A percentile compares a stretch with the other conserved stretches of the same genome.
Evolutionary conservation across 768 basidiomycete genomes (phyloP).

Genomic region (Suillus americanus): DNA sequence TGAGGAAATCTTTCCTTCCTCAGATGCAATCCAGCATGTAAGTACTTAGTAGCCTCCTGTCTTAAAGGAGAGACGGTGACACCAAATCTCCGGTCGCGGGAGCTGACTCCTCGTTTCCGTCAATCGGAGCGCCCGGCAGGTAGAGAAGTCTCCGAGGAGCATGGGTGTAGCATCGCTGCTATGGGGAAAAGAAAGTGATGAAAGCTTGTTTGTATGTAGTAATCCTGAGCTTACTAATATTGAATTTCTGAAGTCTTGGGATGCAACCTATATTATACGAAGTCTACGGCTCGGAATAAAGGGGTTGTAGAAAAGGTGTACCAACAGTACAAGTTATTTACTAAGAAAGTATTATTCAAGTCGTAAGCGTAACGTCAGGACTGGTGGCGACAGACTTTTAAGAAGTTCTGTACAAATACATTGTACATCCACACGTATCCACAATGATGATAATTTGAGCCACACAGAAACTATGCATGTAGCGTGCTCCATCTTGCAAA

Average conservation of each 20-base stretch:
- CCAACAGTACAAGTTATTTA: not conserved
- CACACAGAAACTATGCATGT: not conserved
- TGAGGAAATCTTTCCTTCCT: slow-evolving; percentile 19
- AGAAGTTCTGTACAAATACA: not conserved
- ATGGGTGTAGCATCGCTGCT: slow-evolving; percentile 1
- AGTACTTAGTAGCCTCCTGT: slow-evolving; percentile 11
- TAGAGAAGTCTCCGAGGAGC: slow-evolving; percentile 15
- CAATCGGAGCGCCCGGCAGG: slow-evolving; percentile 7
- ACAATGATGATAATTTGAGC: not conserved
- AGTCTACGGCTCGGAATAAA: not conserved
- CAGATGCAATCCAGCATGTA: slow-evolving; percentile 11
- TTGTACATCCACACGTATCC: not conserved
- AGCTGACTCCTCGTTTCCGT: slow-evolving; percentile 8
- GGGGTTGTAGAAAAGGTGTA: not conserved
- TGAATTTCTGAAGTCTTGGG: not conserved
- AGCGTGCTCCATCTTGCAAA: not conserved
- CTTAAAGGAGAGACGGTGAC: slow-evolving; percentile 1
- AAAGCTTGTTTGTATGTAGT: not conserved
- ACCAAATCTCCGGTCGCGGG: slow-evolving; percentile 13
- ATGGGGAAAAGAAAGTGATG: not conserved
- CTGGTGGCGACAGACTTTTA: not conserved
- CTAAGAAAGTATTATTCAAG: not conserved
- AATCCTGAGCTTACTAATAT: not conserved
- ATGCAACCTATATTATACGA: not conserved
- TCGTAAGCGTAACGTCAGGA: not conserved